Base-by-base conservation (phyloP, 2,329 filamentous ascomycete species). In the Hypomyces perniciosus region DNA sequence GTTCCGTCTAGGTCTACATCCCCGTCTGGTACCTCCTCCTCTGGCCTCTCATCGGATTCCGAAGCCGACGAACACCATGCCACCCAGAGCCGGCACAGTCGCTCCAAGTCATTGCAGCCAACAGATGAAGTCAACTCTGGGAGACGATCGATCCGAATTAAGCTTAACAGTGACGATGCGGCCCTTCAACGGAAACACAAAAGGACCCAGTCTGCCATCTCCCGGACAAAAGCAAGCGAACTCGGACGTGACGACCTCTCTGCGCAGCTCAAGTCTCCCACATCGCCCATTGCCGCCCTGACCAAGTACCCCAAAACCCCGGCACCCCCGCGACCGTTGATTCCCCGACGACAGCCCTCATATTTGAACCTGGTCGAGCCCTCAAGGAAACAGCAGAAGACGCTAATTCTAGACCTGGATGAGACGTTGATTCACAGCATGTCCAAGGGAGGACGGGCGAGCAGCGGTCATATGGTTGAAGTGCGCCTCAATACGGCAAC, bases 341-440 rank as follows among this genome's bases (percentile, higher is more conserved):
- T 99, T 50, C 93, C 93, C 29, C 83, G 85, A 55, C 85, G 91
- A 49, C 88, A 96, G 62, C 90, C 91, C 20, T 96, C 91, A 1
- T 96, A 96, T 65, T 80, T 89, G 39, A 81, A 84, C 52, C 46
- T 53, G 10, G 66, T 80, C 29, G 75, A 80, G 52, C 71, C 80
- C 54, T 65, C 78, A 52, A 61, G 68, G 59, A 74, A 81, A 42
- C 83, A 85, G 54, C 86, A 93, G 63, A 99, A 99, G 76, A 99
- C 93, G 1, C 72, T 99, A 53, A 91, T 99, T 57, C 78, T 99
- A 47, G 93, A 99, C 67, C 81, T 99, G 13, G 93, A 99, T 69
- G 93, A 99, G 71, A 99, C 93, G 0, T 73, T 99, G 59, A 99
- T 99, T 59, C 93, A 99, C 76, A 96, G 90, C 69, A 90, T 97